phyloP scores from a whole-genome alignment of 2,329 filamentous ascomycete genomes.

The Monosporascus ibericus region DNA sequence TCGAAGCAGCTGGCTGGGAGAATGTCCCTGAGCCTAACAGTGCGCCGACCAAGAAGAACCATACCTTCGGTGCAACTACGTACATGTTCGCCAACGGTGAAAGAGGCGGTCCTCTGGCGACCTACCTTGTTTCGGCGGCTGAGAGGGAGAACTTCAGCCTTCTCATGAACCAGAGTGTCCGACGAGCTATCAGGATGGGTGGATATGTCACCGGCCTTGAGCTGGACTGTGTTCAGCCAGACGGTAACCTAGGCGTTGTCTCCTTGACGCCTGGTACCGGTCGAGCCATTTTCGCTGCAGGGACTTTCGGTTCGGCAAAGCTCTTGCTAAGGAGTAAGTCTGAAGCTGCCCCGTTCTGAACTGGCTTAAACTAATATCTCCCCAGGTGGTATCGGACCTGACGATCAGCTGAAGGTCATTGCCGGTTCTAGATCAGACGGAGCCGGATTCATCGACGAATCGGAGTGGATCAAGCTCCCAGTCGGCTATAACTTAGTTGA shows the following conservation, averaged over 20 bases:
- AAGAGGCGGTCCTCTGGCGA: conserved; percentile 62
- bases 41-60: conserved; percentile 57
- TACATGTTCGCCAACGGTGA: conserved; percentile 64
- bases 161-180: conserved; percentile 61
- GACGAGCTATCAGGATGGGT: conserved; percentile 56
- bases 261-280: conserved; percentile 54
- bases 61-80: conserved; percentile 55
- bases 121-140: conserved; percentile 60
- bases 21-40: conserved; percentile 52
- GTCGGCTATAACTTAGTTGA: conserved; percentile 56
- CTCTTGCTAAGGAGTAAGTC: conserved; percentile 55
- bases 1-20: conserved; percentile 56
- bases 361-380: conserved; percentile 4
- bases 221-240: conserved; percentile 47
- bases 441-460: conserved; percentile 41
- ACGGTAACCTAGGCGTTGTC: conserved; percentile 53
- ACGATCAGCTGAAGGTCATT: conserved; percentile 51
- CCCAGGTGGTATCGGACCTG: conserved; percentile 55
- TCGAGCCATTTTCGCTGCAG: conserved; percentile 62
- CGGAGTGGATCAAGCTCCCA: conserved; percentile 51
- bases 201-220: conserved; percentile 61
- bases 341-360: background rate
- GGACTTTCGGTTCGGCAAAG: conserved; percentile 63
- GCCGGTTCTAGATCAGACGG: conserved; percentile 40
- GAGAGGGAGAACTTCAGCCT: conserved; percentile 60